Evolutionary conservation across 1,139 yeast species (phyloP), one percentile per base, ranked within the genome.

Genomic region (Schwanniomyces etchellsii): DNA sequence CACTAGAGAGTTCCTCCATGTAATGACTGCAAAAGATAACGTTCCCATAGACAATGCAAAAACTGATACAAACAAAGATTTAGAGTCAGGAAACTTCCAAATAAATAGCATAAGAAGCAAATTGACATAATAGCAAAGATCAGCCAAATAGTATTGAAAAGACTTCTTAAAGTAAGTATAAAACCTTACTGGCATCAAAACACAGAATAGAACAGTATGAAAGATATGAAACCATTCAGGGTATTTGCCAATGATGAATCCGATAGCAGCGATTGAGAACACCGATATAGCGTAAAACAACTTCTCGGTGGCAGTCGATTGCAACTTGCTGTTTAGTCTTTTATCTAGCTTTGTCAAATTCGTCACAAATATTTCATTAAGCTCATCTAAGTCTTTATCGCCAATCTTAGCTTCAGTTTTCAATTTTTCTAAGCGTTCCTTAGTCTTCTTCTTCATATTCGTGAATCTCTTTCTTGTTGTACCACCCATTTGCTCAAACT

Each of bases 1-100:
- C 5, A 91, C 97, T 35, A 91, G 67, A 5, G 96, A 88, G 52
- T 91, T 91, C 46, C 95, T 70, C 98, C 98, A 91, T 0, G 96
- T 85, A 24, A 89, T 80, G 13, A 91, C 96, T 0, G 97, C 97
- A 73, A 86, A 89, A 6, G 95, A 75, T 32, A 91, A 60, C 0
- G 96, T 85, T 1, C 97, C 97, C 63, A 82, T 78, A 2, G 94
- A 73, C 36, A 91, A 74, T 10, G 96, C 82, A 57, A 85, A 89
- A 43, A 93, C 88, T 6, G 91, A 72, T 16, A 85, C 75, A 55
- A 82, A 89, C 25, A 91, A 61, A 34, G 78, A 70, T 27, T 69
- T 67, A 1, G 95, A 84, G 26, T 66, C 50, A 0, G 98, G 96
- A 40, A 80, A 76, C 5, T 77, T 64, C 97, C 97, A 91, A 25